Evolutionary conservation across 768 basidiomycete genomes (phyloP), one percentile per base, ranked within the genome.

Genomic region (Trametes gibbosa): DNA sequence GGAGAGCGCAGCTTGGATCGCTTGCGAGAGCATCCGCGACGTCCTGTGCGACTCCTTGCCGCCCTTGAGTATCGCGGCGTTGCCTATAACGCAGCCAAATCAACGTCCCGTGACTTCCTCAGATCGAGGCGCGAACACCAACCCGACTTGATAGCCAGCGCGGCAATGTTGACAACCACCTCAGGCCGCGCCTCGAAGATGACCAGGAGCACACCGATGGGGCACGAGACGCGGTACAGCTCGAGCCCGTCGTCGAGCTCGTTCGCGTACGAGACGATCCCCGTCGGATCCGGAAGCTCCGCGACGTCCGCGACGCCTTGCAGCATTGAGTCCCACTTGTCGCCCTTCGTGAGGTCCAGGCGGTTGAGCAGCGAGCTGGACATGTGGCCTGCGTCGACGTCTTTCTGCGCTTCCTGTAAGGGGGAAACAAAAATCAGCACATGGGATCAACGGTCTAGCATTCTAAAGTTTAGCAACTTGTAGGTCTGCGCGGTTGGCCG

Each of bases 131-230:
- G 19, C 7, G 1, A 17, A 29, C 19, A 68, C 84, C 58, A 61
- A 92, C 96, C 96, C 29, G 95, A 97, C 73, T 98, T 99, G 70
- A 99, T 91, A 1, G 97, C 96, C 68, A 98, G 77, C 0, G 95
- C 84, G 5, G 97, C 92, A 63, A 99, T 98, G 71, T 98, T 98
- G 40, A 98, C 91, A 24, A 98, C 93, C 13, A 99, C 96, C 71
- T 99, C 97, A 1, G 97, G 97, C 27, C 96, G 82, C 3, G 96
- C 91, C 73, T 98, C 97, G 66, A 99, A 99, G 61, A 99, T 96
- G 62, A 98, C 92, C 50, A 99, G 80, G 13, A 99, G 77, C 0
- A 97, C 95, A 21, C 97, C 97, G 62, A 99, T 95, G 0, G 97
- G 95, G 69, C 96, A 98, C 0, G 96, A 91, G 0, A 98, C 90